phyloP scores from a whole-genome alignment of 2,329 filamentous ascomycete genomes.

The Magnaporthales sp. region DNA sequence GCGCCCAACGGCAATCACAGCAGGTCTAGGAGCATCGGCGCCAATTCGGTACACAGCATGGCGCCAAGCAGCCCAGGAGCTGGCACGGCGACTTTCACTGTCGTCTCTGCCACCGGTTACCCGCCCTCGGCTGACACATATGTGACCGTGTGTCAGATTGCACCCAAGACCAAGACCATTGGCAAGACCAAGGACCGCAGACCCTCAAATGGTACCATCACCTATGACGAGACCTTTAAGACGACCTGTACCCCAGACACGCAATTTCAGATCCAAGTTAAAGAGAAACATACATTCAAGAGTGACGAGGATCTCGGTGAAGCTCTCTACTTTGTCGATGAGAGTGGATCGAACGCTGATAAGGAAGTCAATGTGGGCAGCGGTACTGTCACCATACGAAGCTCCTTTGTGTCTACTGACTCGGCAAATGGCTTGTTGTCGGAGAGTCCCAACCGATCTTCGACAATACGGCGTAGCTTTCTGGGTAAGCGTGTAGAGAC shows the following conservation, averaged over 20 bases:
- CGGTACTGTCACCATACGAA: slow-evolving; percentile 65
- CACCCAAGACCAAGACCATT: slow-evolving; percentile 65
- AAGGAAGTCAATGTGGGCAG: slow-evolving; percentile 68
- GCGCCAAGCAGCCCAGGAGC: slow-evolving; percentile 47
- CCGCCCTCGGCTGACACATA: slow-evolving; percentile 72
- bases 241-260: slow-evolving; percentile 70
- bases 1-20: slow-evolving; percentile 24
- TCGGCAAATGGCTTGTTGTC: slow-evolving; percentile 34
- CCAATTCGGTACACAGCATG: slow-evolving; percentile 59
- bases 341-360: slow-evolving; percentile 57
- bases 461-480: slow-evolving; percentile 39
- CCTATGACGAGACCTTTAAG: slow-evolving; percentile 73
- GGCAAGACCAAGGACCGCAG: slow-evolving; percentile 93
- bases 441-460: neutral
- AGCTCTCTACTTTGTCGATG: slow-evolving; percentile 83
- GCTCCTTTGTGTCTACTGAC: slow-evolving; percentile 55
- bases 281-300: slow-evolving; percentile 77
- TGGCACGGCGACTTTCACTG: slow-evolving; percentile 71
- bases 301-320: slow-evolving; percentile 81
- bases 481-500: slow-evolving; percentile 40
- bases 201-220: slow-evolving; percentile 53
- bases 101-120: slow-evolving; percentile 72
- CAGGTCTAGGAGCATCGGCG: slow-evolving; percentile 51
- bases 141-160: slow-evolving; percentile 59
- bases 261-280: slow-evolving; percentile 78